phyloP scores from a whole-genome alignment of 148 eudicot genomes.

The Limonium bicolor region DNA sequence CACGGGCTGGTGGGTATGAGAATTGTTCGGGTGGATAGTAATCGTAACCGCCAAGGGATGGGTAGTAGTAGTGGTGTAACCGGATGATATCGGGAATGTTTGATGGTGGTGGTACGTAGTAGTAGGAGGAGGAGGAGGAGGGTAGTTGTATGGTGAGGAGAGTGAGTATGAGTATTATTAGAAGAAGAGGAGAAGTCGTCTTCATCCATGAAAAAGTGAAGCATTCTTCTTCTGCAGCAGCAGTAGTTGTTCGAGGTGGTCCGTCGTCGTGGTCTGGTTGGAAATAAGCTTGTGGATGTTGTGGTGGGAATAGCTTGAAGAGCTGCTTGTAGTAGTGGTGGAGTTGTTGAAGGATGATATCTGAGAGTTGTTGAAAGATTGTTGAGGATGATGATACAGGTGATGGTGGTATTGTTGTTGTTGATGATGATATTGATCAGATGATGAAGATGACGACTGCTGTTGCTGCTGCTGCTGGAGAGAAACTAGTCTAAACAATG shows the following conservation, averaged over 20 bases:
- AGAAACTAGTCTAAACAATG: conserved; percentile 69
- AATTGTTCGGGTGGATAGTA: conserved; percentile 8
- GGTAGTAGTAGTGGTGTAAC: conserved; percentile 11
- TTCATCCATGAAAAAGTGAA: conserved; percentile 93
- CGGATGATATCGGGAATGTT: conserved; percentile 15
- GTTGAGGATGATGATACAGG: no score
- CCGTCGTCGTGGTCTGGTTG: conserved; percentile 11
- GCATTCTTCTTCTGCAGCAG: conserved; percentile 54
- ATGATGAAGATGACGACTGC: conserved; percentile 19
- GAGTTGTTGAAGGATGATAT: conserved; percentile 29
- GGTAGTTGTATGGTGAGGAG: background rate
- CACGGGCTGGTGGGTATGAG: conserved; percentile 20
- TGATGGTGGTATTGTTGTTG: conserved; percentile 11
- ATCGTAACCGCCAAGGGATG: conserved; percentile 7
- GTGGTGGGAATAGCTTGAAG: no score
- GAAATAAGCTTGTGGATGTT: no score
- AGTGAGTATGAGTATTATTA: background rate
- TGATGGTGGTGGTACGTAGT: conserved; percentile 4
- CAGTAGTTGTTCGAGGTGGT: conserved; percentile 21
- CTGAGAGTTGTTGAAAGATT: conserved; percentile 17
- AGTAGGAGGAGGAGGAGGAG: conserved; percentile 48
- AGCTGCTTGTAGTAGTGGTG: conserved; percentile 16
- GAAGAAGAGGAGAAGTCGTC: conserved; percentile 72
- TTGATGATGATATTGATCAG: conserved; percentile 14
- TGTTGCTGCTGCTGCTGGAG: no score